These are phyloP conservation scores for Botryotinia globosa DNA, from an alignment of 2,329 filamentous ascomycete genomes.

Conservation along the genomic window DNA sequence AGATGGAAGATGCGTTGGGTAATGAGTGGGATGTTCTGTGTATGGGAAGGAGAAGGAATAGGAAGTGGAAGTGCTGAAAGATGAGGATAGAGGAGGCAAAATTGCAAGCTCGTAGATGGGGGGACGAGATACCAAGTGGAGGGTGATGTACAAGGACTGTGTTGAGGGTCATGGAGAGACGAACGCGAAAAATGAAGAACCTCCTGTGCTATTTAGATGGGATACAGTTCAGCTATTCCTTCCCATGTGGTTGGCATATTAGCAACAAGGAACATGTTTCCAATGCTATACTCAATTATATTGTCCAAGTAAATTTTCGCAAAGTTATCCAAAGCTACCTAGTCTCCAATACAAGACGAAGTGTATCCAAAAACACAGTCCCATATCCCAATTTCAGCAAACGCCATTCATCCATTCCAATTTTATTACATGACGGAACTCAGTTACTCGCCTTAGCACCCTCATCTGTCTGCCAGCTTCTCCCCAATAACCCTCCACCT, in stretches of 20 bases:
- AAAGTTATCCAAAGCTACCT: not conserved
- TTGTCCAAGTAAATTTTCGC: not conserved
- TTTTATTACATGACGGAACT: not conserved
- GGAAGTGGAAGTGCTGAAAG: not conserved
- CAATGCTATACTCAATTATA: not conserved
- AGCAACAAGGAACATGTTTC: not conserved
- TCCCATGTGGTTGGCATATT: not conserved
- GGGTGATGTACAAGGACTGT: not conserved
- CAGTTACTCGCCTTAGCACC: not conserved
- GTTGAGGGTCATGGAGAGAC: not conserved
- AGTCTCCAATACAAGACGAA: not conserved
- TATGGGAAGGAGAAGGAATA: accelerated
- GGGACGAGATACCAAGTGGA: not conserved
- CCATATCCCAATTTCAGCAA: not conserved
- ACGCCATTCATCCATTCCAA: not conserved
- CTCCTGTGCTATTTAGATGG: not conserved
- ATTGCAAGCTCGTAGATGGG: not conserved
- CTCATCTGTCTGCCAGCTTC: constrained; percentile 12
- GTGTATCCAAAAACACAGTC: not conserved
- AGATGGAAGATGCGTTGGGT: not conserved
- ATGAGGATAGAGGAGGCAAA: not conserved
- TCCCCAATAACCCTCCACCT: constrained; percentile 5
- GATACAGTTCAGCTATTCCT: not conserved
- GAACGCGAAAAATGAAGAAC: not conserved
- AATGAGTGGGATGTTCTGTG: not conserved